Evolutionary conservation across 352 stramenopile genomes (phyloP).

Genomic region (Pythium aquatile): DNA sequence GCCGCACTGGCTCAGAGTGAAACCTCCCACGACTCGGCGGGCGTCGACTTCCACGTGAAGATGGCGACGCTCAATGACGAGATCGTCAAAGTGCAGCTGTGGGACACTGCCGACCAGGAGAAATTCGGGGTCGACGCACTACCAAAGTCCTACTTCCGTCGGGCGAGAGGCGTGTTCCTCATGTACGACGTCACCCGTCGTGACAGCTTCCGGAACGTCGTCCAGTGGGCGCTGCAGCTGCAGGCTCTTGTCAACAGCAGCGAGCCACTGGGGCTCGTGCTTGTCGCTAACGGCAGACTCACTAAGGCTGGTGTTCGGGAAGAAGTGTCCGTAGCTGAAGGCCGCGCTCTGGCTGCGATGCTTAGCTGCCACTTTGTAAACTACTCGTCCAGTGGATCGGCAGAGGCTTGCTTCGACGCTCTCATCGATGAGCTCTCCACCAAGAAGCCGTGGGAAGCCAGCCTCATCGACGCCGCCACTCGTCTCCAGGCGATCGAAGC

Average conservation of each 20-base stretch:
- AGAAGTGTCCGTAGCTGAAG: not conserved
- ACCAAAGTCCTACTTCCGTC: constrained; percentile 42
- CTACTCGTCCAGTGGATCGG: not conserved
- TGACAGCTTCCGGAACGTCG: constrained; percentile 33
- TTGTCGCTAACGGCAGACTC: constrained; percentile 31
- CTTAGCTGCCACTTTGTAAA: constrained; percentile 5
- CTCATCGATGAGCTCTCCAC: not conserved
- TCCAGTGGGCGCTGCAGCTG: constrained; percentile 36
- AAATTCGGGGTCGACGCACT: constrained; percentile 36
- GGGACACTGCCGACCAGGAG: constrained; percentile 52
- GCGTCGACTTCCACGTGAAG: constrained; percentile 36
- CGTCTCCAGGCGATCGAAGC: not conserved
- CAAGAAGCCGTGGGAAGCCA: not conserved
- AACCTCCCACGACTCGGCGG: not conserved
- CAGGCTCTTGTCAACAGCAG: constrained; percentile 17
- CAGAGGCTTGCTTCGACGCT: not conserved
- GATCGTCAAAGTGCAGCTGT: constrained; percentile 51
- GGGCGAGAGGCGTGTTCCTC: constrained; percentile 39
- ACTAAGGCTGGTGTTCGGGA: no score
- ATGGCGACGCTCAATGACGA: constrained; percentile 32
- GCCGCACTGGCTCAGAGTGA: constrained; percentile 20
- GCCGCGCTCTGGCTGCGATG: constrained; percentile 5
- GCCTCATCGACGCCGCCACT: not conserved
- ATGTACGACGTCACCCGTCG: constrained; percentile 44
- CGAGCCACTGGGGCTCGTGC: constrained; percentile 29